Evolutionary conservation across 371 early-diverging fungal genomes (phyloP).

Genomic region (Entomophthora muscae): DNA sequence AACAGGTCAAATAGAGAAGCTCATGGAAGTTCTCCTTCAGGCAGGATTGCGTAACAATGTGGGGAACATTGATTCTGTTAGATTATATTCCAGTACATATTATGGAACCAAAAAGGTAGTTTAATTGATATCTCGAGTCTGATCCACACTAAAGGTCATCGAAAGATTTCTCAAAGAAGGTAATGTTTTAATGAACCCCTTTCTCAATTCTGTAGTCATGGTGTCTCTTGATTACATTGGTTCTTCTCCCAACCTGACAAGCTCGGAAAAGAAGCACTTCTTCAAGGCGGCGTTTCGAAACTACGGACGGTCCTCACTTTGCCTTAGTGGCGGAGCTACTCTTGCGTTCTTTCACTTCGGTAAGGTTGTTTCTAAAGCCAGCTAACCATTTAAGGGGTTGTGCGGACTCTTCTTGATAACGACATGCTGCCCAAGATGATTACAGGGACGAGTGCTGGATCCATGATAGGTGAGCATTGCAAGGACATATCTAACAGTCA

Average conservation of each 20-base stretch:
- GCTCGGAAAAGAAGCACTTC: too few relatives aligned
- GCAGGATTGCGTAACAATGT: too few relatives aligned
- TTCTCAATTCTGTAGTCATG: conserved; percentile 23
- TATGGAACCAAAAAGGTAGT: conserved; percentile 53
- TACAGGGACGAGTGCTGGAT: too few relatives aligned
- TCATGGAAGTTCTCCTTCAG: conserved; percentile 19
- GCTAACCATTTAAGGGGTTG: conserved; percentile 18
- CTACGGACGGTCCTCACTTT: conserved; percentile 74
- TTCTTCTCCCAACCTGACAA: conserved; percentile 22
- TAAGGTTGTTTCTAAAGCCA: neutral
- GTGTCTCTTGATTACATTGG: conserved; percentile 40
- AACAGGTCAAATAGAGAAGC: neutral
- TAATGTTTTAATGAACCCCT: too few relatives aligned
- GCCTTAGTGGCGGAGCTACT: conserved; percentile 76
- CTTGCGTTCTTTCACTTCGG: conserved; percentile 62
- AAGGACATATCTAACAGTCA: too few relatives aligned
- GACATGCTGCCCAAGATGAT: conserved; percentile 69
- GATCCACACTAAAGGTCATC: neutral
- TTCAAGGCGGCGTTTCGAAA: conserved; percentile 52
- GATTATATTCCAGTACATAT: conserved; percentile 55
- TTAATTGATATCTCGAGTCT: neutral
- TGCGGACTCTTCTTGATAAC: too few relatives aligned
- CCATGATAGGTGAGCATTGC: too few relatives aligned
- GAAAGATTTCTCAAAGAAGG: neutral
- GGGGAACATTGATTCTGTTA: conserved; percentile 59